Evolutionary conservation across 768 basidiomycete genomes (phyloP), one percentile per base, ranked within the genome.

Genomic region (Kwoniella sp.): DNA sequence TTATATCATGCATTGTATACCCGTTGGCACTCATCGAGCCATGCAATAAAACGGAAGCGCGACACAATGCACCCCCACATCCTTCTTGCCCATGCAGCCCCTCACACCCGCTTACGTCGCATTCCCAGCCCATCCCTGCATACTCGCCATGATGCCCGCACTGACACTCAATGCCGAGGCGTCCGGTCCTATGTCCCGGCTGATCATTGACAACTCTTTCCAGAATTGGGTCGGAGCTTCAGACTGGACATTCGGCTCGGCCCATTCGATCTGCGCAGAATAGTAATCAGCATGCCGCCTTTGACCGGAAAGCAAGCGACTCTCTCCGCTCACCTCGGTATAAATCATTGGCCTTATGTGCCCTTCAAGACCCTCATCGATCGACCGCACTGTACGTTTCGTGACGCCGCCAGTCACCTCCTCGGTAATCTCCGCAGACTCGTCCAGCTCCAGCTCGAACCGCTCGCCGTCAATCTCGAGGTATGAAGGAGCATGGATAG

Each of bases 111-210:
- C 37, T 38, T 5, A 38, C 19, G 37, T 5, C 37, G 19, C 3
- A 38, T 19, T 38, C 23, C 15, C 37, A 17, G 5, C 19, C 37
- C 5, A 7, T 14, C 19, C 37, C 37, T 12, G 15, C 37, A n/a
- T 15, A 6, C 15, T 15, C 34, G 34, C 34, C 5, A 36, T 6
- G 34, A n/a, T n/a, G n/a, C n/a, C 19, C 19, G 37, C 37, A 38
- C 23, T 38, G 14, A 8, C 19, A 20, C 23, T 46, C 38, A 54
- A 27, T 14, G 45, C 52, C 15, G 45, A 43, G 2, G 52, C 52
- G 32, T 54, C 52, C 9, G 52, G 52, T 31, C 52, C 52, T 2
- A 54, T 36, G 32, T 54, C 52, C 19, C 52, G 29, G 14, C 45
- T 54, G 27, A 54, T 42, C 27, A 31, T 40, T 5, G 52, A 44